phyloP scores from a whole-genome alignment of 352 stramenopile genomes.

The Phytophthora kernoviae region DNA sequence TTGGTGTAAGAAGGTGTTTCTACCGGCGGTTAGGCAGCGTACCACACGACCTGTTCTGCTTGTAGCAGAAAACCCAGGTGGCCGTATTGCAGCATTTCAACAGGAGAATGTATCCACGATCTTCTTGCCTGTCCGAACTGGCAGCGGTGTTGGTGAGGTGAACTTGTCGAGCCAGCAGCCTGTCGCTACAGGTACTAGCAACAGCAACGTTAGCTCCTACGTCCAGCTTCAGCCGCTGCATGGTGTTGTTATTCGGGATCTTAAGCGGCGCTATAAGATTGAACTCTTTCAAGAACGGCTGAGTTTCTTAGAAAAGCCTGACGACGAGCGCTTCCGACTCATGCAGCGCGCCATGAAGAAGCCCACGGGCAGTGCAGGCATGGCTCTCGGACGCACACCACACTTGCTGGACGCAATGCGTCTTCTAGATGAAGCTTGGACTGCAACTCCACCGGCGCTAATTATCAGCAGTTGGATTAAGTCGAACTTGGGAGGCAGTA shows the following conservation, averaged over 20 bases:
- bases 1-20: slow-evolving; percentile 55
- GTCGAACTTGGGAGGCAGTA: slow-evolving; percentile 27
- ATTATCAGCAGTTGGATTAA: slow-evolving; percentile 41
- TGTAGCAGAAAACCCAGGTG: slow-evolving; percentile 50
- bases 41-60: slow-evolving; percentile 52
- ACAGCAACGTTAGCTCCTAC: slow-evolving; percentile 4
- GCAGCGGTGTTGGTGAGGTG: not conserved
- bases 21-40: slow-evolving; percentile 45
- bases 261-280: slow-evolving; percentile 62
- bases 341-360: slow-evolving; percentile 50
- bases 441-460: slow-evolving; percentile 18
- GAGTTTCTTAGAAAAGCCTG: slow-evolving; percentile 40
- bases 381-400: slow-evolving; percentile 41
- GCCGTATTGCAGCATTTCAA: slow-evolving; percentile 39
- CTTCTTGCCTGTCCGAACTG: slow-evolving; percentile 41
- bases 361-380: slow-evolving; percentile 29
- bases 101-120: slow-evolving; percentile 42
- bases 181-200: not conserved
- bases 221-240: slow-evolving; percentile 39
- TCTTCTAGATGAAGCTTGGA: slow-evolving; percentile 49
- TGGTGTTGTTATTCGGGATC: slow-evolving; percentile 42
- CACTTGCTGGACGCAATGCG: slow-evolving; percentile 54
- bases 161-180: slow-evolving; percentile 7
- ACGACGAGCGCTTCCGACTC: slow-evolving; percentile 48
- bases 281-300: slow-evolving; percentile 52